These are phyloP conservation scores for Coemansia sp. DNA, from an alignment of 192 early-diverging fungal genomes.

Conservation along the genomic window DNA sequence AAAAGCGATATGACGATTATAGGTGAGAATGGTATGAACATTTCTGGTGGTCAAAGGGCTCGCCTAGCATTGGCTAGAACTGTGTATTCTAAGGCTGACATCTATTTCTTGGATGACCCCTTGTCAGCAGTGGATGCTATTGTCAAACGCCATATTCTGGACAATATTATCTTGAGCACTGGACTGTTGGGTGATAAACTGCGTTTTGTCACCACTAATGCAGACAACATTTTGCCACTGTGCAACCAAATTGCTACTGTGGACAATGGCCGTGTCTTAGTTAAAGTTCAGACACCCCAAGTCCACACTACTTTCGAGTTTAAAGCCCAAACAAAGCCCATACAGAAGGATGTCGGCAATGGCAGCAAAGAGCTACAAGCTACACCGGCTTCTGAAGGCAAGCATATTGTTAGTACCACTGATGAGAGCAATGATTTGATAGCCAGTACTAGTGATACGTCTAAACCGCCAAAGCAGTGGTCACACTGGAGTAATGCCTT, in stretches of 20 bases:
- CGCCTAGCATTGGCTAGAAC: constrained; percentile 69
- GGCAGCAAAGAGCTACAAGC: not conserved
- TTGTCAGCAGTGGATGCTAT: constrained; percentile 72
- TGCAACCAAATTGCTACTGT: constrained; percentile 32
- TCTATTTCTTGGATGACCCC: constrained; percentile 77
- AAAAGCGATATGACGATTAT: constrained; percentile 72
- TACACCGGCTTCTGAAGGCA: not conserved
- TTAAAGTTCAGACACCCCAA: constrained; percentile 51
- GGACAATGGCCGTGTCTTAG: constrained; percentile 8
- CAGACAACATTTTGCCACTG: constrained; percentile 30
- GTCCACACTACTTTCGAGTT: not conserved
- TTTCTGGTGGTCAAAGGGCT: constrained; percentile 74
- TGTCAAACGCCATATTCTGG: constrained; percentile 68
- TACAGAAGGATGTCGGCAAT: not conserved
- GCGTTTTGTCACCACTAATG: constrained; percentile 52
- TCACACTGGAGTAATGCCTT: constrained; percentile 58
- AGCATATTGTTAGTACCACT: not conserved
- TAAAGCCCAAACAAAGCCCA: not conserved
- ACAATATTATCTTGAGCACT: constrained; percentile 60
- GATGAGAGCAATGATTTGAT: too few species aligned
- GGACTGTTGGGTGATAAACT: constrained; percentile 60
- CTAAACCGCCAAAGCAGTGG: not conserved
- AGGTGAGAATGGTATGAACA: constrained; percentile 72
- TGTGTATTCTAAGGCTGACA: constrained; percentile 70
- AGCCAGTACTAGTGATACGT: not conserved